Percentiles rank a stretch among this genome's conserved stretches.
Conservation (phyloP, 2,329 filamentous ascomycete genomes). For the Aureobasidium sp. region DNA sequence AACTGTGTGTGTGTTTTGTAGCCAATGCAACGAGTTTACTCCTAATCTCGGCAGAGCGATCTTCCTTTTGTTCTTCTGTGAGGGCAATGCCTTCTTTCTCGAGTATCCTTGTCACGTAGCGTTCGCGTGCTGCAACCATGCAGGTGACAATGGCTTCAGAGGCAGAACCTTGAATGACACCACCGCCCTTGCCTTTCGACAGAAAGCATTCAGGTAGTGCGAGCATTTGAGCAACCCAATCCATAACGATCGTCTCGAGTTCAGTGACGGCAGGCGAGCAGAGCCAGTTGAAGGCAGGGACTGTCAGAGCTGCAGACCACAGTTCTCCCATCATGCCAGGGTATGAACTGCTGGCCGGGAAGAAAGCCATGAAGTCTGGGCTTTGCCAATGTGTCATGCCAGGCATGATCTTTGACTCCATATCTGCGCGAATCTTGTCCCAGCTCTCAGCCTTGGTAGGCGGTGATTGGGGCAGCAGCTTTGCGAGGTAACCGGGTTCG, state of each 20-base stretch:
- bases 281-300: conserved; percentile 94
- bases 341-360: conserved; percentile 72
- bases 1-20: conserved; percentile 71
- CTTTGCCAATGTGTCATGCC: conserved; percentile 93
- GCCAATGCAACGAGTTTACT: conserved; percentile 71
- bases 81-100: conserved; percentile 36
- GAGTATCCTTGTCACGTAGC: conserved; percentile 57
- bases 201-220: conserved; percentile 64
- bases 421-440: conserved; percentile 70
- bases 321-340: conserved; percentile 85
- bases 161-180: conserved; percentile 89
- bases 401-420: conserved; percentile 79
- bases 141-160: conserved; percentile 80
- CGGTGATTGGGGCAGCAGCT: conserved; percentile 60
- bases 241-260: conserved; percentile 83
- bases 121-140: conserved; percentile 79
- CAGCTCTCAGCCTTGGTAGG: conserved; percentile 64
- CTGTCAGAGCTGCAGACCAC: conserved; percentile 81
- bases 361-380: conserved; percentile 94
- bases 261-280: conserved; percentile 89
- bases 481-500: conserved; percentile 74
- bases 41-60: conserved; percentile 57
- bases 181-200: conserved; percentile 68
- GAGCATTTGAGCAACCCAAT: conserved; percentile 77
- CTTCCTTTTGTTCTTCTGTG: conserved; percentile 51